phyloP scores from a whole-genome alignment of 306 rosid genomes.

The Astragalus glycyphyllos region DNA sequence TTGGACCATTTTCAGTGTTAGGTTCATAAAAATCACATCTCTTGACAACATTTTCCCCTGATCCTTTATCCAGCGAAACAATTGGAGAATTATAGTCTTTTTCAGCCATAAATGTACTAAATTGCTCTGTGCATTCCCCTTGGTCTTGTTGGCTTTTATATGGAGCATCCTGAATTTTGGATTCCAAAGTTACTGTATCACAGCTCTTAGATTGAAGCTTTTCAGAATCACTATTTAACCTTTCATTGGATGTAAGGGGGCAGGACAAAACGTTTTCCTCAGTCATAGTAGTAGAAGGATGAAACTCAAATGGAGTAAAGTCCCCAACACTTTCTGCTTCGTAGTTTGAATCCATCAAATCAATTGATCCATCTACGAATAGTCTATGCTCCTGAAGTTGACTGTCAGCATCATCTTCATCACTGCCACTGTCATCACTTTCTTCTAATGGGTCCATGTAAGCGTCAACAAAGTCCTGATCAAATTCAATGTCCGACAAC shows the following conservation, averaged over 20 bases:
- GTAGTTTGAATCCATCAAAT: constrained; percentile 36
- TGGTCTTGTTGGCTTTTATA: constrained; percentile 12
- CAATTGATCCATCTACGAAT: constrained; percentile 26
- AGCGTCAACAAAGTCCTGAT: constrained; percentile 66
- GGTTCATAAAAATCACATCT: constrained; percentile 27
- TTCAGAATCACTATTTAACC: constrained; percentile 30
- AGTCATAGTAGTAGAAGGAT: constrained; percentile 28
- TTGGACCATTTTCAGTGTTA: constrained; percentile 31
- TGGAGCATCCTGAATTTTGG: constrained; percentile 6
- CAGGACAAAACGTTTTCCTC: constrained; percentile 38
- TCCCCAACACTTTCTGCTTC: constrained; percentile 69
- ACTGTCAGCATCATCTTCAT: constrained; percentile 39
- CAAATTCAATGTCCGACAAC: constrained; percentile 60
- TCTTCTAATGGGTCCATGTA: constrained; percentile 77
- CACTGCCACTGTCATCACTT: constrained; percentile 54
- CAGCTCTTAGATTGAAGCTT: constrained; percentile 34
- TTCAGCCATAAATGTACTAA: background rate
- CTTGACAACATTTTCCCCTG: constrained; percentile 33
- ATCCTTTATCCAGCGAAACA: constrained; percentile 34
- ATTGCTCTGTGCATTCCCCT: constrained; percentile 13
- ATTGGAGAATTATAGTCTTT: constrained; percentile 14
- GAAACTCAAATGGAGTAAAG: constrained; percentile 48
- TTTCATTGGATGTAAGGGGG: constrained; percentile 10
- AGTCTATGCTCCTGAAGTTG: constrained; percentile 38
- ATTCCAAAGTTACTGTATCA: constrained; percentile 27